These are phyloP conservation scores for Penicillium sp. DNA, from an alignment of 2,329 filamentous ascomycete species.

Conservation along the genomic window DNA sequence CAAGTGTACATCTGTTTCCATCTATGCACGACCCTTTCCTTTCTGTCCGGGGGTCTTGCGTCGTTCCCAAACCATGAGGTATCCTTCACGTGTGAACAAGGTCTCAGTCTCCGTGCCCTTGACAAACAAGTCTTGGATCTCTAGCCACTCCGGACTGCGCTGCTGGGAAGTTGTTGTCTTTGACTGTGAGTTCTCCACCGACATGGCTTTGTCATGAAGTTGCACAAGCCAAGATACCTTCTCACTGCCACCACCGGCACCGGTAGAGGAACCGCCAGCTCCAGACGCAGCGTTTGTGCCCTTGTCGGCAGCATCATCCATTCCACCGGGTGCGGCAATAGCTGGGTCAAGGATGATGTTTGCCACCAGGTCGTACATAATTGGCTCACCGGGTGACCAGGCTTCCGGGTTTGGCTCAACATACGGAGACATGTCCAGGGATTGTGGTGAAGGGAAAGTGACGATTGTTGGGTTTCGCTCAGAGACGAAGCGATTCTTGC, in stretches of 20 bases:
- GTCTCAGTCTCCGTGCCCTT: slow-evolving; percentile 86
- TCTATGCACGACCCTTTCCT: slow-evolving; percentile 31
- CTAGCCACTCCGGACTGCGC: slow-evolving; percentile 78
- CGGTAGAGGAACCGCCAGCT: slow-evolving; percentile 45
- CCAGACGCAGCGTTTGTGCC: slow-evolving; percentile 38
- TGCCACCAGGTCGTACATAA: slow-evolving; percentile 92
- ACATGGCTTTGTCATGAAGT: slow-evolving; percentile 71
- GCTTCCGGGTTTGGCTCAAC: slow-evolving; percentile 80
- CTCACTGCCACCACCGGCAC: slow-evolving; percentile 85
- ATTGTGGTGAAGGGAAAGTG: slow-evolving; percentile 82
- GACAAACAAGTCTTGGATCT: slow-evolving; percentile 91
- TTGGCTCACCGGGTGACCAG: slow-evolving; percentile 74
- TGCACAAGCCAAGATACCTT: slow-evolving; percentile 96
- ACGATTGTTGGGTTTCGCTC: slow-evolving; percentile 98
- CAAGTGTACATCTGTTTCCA: background rate
- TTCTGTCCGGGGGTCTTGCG: slow-evolving; percentile 55
- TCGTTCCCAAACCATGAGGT: slow-evolving; percentile 95
- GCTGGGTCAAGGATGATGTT: slow-evolving; percentile 69
- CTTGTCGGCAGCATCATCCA: slow-evolving; percentile 43
- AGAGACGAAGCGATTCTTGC: slow-evolving; percentile 91
- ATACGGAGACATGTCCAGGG: slow-evolving; percentile 85
- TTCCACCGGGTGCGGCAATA: slow-evolving; percentile 66
- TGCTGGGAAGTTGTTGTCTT: slow-evolving; percentile 31
- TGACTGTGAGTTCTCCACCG: slow-evolving; percentile 37
- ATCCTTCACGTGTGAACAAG: slow-evolving; percentile 88